phyloP scores from a whole-genome alignment of 768 basidiomycete species.

The Trametes cingulata region DNA sequence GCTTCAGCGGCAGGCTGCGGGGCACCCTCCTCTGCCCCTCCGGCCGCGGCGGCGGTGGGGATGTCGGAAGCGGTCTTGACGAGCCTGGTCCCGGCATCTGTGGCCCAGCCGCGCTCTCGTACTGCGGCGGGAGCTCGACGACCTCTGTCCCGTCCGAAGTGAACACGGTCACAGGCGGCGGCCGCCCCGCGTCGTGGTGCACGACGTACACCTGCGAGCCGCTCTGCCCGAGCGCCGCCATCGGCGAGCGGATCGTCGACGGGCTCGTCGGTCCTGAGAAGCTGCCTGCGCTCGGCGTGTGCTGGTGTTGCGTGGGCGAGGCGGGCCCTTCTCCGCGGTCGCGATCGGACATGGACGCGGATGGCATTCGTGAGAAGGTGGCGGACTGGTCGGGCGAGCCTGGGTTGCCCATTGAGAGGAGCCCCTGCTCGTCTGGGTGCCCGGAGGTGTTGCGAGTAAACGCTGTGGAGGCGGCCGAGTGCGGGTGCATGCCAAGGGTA shows the following conservation, averaged over 20 bases:
- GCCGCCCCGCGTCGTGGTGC: conserved; percentile 58
- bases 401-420: background rate
- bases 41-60: background rate
- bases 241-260: conserved; percentile 6
- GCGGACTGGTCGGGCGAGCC: background rate
- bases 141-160: conserved; percentile 56
- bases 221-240: conserved; percentile 3
- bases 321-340: background rate
- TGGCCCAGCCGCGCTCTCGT: conserved; percentile 27
- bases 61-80: background rate
- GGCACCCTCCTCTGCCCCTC: conserved; percentile 11
- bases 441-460: background rate
- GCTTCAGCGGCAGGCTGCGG: conserved; percentile 7
- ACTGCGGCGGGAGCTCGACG: conserved; percentile 61
- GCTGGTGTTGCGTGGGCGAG: background rate
- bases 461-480: conserved; percentile 3
- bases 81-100: background rate
- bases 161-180: conserved; percentile 57
- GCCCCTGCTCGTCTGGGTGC: conserved; percentile 6
- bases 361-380: background rate
- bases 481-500: conserved; percentile 9
- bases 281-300: background rate
- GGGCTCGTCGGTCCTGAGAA: background rate
- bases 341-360: background rate
- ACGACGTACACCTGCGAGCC: conserved; percentile 52